Conservation (phyloP, 2,329 filamentous ascomycete species). For the Fusarium sp. region DNA sequence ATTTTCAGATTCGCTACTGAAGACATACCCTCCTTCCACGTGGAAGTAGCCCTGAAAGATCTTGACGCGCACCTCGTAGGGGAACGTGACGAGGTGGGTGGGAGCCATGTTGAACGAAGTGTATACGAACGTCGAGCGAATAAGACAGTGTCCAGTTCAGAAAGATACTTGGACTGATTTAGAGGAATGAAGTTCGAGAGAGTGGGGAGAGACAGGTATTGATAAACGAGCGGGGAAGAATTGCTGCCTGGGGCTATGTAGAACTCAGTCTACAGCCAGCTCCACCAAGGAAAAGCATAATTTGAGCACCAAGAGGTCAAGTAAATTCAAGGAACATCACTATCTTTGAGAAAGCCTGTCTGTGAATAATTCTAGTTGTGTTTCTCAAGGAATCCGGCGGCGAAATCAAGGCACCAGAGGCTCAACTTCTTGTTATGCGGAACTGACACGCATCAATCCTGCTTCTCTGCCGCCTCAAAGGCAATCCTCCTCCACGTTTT, state of each 20-base stretch:
- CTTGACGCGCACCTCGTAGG: not conserved
- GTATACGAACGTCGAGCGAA: not conserved
- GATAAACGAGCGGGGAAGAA: not conserved
- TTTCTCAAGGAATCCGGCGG: not conserved
- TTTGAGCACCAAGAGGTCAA: not conserved
- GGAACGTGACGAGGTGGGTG: not conserved
- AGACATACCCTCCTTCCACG: not conserved
- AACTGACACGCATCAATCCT: not conserved
- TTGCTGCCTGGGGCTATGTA: not conserved
- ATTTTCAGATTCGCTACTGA: not conserved
- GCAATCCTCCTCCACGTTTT: constrained; percentile 24
- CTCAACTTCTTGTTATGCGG: not conserved
- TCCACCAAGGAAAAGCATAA: not conserved
- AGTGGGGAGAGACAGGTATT: not conserved
- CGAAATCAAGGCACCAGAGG: not conserved
- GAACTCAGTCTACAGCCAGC: not conserved
- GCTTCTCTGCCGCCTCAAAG: not conserved
- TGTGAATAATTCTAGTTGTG: not conserved
- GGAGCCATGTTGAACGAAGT: not conserved
- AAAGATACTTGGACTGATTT: not conserved
- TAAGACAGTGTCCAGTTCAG: not conserved
- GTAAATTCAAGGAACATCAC: not conserved
- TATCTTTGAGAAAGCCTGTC: rapidly evolving
- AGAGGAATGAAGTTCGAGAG: not conserved
- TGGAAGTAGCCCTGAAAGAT: not conserved